These are phyloP conservation scores for Oryza brachyantha DNA, from an alignment of 176 grass and related monocot species.

Conservation along the genomic window DNA sequence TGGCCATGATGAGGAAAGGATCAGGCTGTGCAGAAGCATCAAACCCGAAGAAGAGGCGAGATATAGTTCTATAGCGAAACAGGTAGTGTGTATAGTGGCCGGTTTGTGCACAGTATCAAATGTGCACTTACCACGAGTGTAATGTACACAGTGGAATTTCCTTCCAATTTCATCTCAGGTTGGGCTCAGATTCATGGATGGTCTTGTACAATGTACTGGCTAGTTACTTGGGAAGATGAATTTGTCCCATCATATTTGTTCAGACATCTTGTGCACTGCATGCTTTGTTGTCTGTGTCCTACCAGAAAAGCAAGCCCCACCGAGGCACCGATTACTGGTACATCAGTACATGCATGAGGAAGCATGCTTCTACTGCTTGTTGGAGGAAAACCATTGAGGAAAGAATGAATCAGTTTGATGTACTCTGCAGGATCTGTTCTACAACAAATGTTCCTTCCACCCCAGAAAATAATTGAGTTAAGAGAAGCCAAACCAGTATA, in stretches of 20 bases:
- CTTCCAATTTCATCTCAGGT: background rate
- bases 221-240: background rate
- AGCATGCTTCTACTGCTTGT: background rate
- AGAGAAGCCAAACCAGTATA: background rate
- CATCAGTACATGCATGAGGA: background rate
- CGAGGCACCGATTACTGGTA: background rate
- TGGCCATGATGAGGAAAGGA: conserved; percentile 58
- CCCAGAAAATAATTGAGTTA: background rate
- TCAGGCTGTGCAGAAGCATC: conserved; percentile 17
- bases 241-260: background rate
- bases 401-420: background rate
- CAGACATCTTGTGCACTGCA: background rate
- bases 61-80: conserved; percentile 35
- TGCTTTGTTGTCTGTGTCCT: background rate
- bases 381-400: background rate
- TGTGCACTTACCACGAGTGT: conserved; percentile 3
- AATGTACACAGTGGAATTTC: conserved; percentile 3
- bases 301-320: background rate
- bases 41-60: conserved; percentile 43
- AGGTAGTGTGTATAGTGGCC: background rate
- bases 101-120: background rate
- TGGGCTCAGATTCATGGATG: conserved; percentile 17
- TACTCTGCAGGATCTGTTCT: background rate
- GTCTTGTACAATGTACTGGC: conserved; percentile 7
- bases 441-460: background rate